A percentile compares a stretch with the other conserved stretches of the same genome.
phyloP scores from a whole-genome alignment of 768 basidiomycete species.

The Obba rivulosa region DNA sequence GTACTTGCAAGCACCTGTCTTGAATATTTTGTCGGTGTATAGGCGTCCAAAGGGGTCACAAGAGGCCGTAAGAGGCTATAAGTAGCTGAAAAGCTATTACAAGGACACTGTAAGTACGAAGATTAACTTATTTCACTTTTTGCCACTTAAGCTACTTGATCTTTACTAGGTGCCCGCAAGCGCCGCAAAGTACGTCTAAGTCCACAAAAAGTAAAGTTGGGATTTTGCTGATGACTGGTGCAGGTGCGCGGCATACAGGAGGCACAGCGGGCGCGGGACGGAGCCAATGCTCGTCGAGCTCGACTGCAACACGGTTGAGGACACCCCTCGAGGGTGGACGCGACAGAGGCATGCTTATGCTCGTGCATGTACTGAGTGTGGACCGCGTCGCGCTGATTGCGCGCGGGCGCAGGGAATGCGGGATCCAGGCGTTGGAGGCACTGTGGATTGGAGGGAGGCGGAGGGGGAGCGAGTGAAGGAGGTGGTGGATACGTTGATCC shows the following conservation, averaged over 20 bases:
- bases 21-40: too few species aligned
- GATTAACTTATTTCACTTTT: too few species aligned
- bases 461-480: not conserved
- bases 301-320: not conserved
- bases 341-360: not conserved
- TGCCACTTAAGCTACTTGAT: too few species aligned
- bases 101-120: too few species aligned
- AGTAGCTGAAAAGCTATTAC: too few species aligned
- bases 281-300: slow-evolving; percentile 1
- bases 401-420: slow-evolving; percentile 8
- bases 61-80: too few species aligned
- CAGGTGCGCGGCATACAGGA: slow-evolving; percentile 11
- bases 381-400: slow-evolving; percentile 8
- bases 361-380: slow-evolving; percentile 1
- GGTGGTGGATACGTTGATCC: not conserved
- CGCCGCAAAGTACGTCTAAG: too few species aligned
- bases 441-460: not conserved
- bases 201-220: too few species aligned
- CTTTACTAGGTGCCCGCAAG: too few species aligned
- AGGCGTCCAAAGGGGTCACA: too few species aligned
- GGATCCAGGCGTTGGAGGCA: slow-evolving; percentile 4
- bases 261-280: slow-evolving; percentile 20
- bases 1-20: too few species aligned
- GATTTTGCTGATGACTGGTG: too few species aligned
- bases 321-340: not conserved